Conservation (phyloP, 2,329 filamentous ascomycete species). For the Penicillium sp. region DNA sequence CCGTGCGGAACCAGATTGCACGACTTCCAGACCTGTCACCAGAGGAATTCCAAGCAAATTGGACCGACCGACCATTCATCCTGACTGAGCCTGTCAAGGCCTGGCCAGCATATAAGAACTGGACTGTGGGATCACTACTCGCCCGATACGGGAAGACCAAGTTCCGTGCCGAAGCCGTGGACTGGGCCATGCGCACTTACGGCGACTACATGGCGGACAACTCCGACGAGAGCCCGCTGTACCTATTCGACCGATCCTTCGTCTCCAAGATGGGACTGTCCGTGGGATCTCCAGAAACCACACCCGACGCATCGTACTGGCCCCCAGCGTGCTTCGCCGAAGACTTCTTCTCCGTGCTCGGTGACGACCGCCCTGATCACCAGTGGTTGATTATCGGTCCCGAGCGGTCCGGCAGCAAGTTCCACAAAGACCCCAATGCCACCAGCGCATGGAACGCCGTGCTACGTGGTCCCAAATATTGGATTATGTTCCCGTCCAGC, state of each 20-base stretch:
- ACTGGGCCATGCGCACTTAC: constrained; percentile 85
- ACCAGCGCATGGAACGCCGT: constrained; percentile 90
- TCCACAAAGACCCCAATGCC: constrained; percentile 78
- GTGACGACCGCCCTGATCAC: constrained; percentile 75
- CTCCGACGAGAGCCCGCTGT: constrained; percentile 82
- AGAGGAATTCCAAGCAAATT: constrained; percentile 69
- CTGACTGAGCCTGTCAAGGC: constrained; percentile 74
- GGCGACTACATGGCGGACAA: constrained; percentile 76
- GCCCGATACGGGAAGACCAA: constrained; percentile 62
- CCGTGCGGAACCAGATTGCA: constrained; percentile 67
- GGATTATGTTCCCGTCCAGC: constrained; percentile 93
- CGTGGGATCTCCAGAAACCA: constrained; percentile 48
- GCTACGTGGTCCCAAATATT: constrained; percentile 86
- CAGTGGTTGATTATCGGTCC: constrained; percentile 93
- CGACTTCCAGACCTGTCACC: constrained; percentile 67
- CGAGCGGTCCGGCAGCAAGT: constrained; percentile 82
- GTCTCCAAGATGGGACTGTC: constrained; percentile 77
- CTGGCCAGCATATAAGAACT: constrained; percentile 75
- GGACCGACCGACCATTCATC: constrained; percentile 82
- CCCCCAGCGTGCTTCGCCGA: constrained; percentile 79
- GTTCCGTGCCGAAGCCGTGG: constrained; percentile 89
- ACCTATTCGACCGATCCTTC: constrained; percentile 86
- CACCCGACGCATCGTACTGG: constrained; percentile 65
- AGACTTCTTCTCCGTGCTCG: constrained; percentile 79
- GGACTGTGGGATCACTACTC: constrained; percentile 69